A percentile compares a stretch with the other conserved stretches of the same genome.
Conservation (phyloP, 2,329 filamentous ascomycete species). For the Fulvia fulva region DNA sequence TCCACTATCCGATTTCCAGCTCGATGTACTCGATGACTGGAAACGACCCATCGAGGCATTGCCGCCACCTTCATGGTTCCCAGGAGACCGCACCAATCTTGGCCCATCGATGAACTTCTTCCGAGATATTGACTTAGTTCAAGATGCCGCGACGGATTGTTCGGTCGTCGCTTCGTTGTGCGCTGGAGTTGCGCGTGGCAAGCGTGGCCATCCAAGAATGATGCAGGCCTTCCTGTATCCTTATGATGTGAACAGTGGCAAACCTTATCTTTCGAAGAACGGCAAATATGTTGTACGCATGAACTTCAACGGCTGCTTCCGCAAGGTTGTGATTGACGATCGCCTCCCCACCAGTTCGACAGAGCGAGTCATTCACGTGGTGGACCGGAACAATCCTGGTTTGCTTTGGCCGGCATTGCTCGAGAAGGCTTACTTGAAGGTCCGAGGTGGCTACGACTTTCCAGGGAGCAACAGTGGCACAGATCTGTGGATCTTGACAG, state of each 20-base stretch:
- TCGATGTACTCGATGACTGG: constrained; percentile 77
- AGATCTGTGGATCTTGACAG: constrained; percentile 85
- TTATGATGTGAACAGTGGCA: constrained; percentile 56
- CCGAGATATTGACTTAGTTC: constrained; percentile 73
- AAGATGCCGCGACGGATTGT: constrained; percentile 93
- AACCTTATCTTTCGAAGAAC: constrained; percentile 65
- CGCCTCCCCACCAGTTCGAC: constrained; percentile 74
- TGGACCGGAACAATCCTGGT: constrained; percentile 76
- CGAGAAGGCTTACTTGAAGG: constrained; percentile 94
- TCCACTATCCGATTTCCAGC: constrained; percentile 69
- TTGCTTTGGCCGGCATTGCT: constrained; percentile 87
- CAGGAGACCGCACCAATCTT: constrained; percentile 27
- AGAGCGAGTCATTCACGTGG: constrained; percentile 74
- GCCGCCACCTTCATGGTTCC: constrained; percentile 41
- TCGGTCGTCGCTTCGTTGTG: constrained; percentile 95
- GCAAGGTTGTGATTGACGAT: constrained; percentile 85
- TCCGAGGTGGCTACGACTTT: constrained; percentile 94
- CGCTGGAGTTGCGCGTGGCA: constrained; percentile 67
- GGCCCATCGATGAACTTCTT: constrained; percentile 55
- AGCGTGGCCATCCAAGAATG: constrained; percentile 67
- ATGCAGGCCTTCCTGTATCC: constrained; percentile 72
- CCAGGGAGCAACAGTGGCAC: constrained; percentile 96
- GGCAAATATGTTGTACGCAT: constrained; percentile 91
- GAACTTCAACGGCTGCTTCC: constrained; percentile 91
- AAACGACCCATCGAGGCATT: constrained; percentile 68